Base-by-base conservation (phyloP, 1,139 yeast genomes). In the Blastobotrys arbuscula region DNA sequence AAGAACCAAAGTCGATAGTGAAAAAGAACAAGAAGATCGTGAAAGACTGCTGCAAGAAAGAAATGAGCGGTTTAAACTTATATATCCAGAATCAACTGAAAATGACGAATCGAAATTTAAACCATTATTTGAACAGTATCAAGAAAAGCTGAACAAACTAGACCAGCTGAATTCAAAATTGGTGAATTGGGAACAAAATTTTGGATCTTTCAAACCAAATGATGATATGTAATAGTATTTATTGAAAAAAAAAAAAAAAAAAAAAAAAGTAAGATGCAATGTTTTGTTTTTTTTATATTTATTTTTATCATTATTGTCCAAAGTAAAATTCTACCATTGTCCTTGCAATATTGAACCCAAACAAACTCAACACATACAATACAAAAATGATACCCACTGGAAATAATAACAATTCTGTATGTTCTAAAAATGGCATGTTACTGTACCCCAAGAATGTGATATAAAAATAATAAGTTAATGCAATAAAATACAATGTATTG, bases 401-500 rank as follows among this genome's bases (percentile, higher is more conserved):
- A 50, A 74, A 64, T 49, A 80, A 61, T 45, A 78, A 62, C 53
- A 71, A 64, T 61, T 82, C 83, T 33, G 86, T 79, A 58, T 75
- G 79, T 53, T 78, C 81, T 55, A 88, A 70, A 59, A 85, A 83
- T 7, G 96, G 95, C 62, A 89, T 72, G 18, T 88, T 82, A 63
- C 85, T 85, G 68, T 85, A 89, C 13, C 97, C 97, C 60, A 88
- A 81, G 63, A 89, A 88, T 0, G 96, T 81, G 49, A 89, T 77
- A 48, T 86, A 75, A 59, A 81, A 81, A 65, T 89, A 89, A 64
- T 85, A 84, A 16, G 82, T 78, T 49, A 84, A 69, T 34, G 95
- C 82, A 9, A 77, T 77, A 56, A 85, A 76, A 60, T 88, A 89
- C 37, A 89, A 71, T 0, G 89, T 72, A 66, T 89, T 88, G 0